Evolutionary conservation across 106 monocot genomes (phyloP).

Genomic region (Phalaenopsis equestris): DNA sequence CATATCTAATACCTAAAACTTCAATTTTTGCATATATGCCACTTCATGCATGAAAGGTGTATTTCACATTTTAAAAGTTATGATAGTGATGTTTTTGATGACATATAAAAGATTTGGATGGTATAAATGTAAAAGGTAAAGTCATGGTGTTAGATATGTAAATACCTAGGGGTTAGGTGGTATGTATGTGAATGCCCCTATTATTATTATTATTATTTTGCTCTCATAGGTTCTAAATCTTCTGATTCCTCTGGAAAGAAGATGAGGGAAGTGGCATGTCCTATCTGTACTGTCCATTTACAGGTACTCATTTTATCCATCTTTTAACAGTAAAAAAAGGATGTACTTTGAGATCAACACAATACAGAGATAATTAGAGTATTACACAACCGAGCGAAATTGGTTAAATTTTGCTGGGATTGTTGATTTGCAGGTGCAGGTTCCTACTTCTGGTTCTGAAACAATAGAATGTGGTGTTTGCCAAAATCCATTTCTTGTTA

Average conservation of each 20-base stretch:
- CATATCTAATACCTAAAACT: too few relatives aligned
- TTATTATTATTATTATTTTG: background rate
- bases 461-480: slow-evolving; percentile 70
- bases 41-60: too few relatives aligned
- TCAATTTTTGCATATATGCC: too few relatives aligned
- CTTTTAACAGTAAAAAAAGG: background rate
- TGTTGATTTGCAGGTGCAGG: slow-evolving; percentile 30
- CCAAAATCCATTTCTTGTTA: slow-evolving; percentile 51
- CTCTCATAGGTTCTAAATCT: slow-evolving; percentile 38
- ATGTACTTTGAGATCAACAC: background rate
- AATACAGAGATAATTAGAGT: background rate
- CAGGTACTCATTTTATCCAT: background rate
- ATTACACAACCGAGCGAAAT: too few relatives aligned
- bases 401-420: background rate
- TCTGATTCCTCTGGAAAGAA: slow-evolving; percentile 43
- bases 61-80: too few relatives aligned
- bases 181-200: too few relatives aligned
- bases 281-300: slow-evolving; percentile 62
- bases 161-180: too few relatives aligned
- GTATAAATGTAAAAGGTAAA: too few relatives aligned
- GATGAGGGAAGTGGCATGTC: slow-evolving; percentile 92
- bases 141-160: too few relatives aligned
- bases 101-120: too few relatives aligned
- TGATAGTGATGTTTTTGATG: too few relatives aligned
- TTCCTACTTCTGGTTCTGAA: slow-evolving; percentile 36